Percentiles rank a stretch among this genome's conserved stretches.
These are phyloP conservation scores for Dactylonectria estremocensis DNA, from an alignment of 2,329 filamentous ascomycete species.

Conservation along the genomic window DNA sequence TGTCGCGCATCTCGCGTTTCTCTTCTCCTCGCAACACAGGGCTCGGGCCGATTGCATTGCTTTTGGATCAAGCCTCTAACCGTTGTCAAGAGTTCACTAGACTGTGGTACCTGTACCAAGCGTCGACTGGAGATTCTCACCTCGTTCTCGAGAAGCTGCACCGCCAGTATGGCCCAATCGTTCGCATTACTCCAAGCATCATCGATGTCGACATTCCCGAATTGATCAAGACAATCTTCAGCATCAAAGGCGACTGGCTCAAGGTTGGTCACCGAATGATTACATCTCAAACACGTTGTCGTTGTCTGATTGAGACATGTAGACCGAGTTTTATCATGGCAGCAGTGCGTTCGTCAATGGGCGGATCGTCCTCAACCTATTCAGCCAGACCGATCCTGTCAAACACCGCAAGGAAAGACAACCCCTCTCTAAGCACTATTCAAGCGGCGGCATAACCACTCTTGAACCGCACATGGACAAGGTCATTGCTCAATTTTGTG, in stretches of 20 bases:
- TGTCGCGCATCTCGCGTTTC: background rate
- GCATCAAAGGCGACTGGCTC: conserved; percentile 51
- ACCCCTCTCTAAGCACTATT: conserved; percentile 50
- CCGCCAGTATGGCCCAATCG: conserved; percentile 56
- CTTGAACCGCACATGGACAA: conserved; percentile 50
- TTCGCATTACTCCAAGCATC: conserved; percentile 58
- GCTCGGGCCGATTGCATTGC: background rate
- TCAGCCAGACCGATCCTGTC: conserved; percentile 44
- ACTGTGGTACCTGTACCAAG: conserved; percentile 55
- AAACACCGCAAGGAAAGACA: conserved; percentile 42
- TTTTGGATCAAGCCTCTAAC: conserved; percentile 5
- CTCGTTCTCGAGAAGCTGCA: conserved; percentile 53
- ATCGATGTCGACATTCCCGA: conserved; percentile 56
- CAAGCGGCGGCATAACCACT: conserved; percentile 30
- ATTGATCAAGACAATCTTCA: conserved; percentile 56
- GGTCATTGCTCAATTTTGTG: conserved; percentile 51
- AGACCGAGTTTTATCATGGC: conserved; percentile 48
- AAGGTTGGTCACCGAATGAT: conserved; percentile 45
- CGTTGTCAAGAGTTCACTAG: conserved; percentile 49
- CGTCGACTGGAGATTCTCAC: conserved; percentile 48
- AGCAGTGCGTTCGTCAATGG: conserved; percentile 48
- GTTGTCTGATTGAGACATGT: background rate
- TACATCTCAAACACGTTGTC: background rate
- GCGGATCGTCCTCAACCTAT: conserved; percentile 45
- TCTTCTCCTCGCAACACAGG: background rate